phyloP scores from a whole-genome alignment of 1,284 basidiomycete species.

The Somion occarium region DNA sequence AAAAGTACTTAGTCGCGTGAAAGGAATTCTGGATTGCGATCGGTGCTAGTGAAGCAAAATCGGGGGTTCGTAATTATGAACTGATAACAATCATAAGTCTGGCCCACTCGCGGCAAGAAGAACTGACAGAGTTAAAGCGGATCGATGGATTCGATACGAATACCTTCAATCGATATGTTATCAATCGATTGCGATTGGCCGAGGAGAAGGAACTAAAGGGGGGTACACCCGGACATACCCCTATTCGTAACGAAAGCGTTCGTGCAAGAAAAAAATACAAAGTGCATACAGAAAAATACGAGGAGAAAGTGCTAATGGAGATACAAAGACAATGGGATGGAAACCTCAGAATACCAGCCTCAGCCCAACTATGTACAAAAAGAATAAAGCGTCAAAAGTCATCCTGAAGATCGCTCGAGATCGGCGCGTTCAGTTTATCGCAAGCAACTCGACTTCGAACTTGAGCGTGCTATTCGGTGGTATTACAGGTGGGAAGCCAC shows the following conservation, averaged over 20 bases:
- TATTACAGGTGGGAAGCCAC: slow-evolving; percentile 79
- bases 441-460: slow-evolving; percentile 79
- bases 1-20: neutral
- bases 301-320: neutral
- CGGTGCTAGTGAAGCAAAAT: neutral
- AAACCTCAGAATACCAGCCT: slow-evolving; percentile 4
- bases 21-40: neutral
- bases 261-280: neutral
- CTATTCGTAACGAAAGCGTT: neutral
- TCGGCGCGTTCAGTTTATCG: slow-evolving; percentile 36
- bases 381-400: slow-evolving; percentile 2
- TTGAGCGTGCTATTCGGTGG: slow-evolving; percentile 72
- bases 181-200: slow-evolving; percentile 4
- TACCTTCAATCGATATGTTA: slow-evolving; percentile 1
- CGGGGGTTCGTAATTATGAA: neutral
- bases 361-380: slow-evolving; percentile 4
- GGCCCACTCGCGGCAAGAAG: neutral
- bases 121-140: neutral
- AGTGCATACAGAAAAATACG: slow-evolving; percentile 5
- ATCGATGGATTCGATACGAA: neutral
- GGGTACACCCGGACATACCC: neutral
- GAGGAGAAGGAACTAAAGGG: neutral
- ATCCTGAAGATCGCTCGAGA: neutral
- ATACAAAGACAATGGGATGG: slow-evolving; percentile 5
- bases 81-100: slow-evolving; percentile 3